A percentile compares a stretch with the other conserved stretches of the same genome.
phyloP scores from a whole-genome alignment of 306 rosid species.

The Fagus crenata region DNA sequence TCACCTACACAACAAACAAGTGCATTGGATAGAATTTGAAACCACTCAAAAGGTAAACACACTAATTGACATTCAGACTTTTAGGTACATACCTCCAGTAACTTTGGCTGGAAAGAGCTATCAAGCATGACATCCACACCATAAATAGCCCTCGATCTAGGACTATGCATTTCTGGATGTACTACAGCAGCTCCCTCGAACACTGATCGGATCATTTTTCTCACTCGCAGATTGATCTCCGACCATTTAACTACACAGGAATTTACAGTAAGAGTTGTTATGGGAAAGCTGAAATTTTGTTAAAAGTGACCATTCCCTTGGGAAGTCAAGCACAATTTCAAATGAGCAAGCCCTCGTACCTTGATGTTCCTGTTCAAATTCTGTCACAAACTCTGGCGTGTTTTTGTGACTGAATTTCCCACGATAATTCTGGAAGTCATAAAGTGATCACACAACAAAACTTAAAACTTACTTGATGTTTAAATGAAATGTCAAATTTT shows the following conservation, averaged over 20 bases:
- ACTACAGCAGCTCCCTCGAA: conserved; percentile 77
- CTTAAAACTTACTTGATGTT: conserved; percentile 16
- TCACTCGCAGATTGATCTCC: conserved; percentile 70
- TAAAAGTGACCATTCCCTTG: conserved; percentile 14
- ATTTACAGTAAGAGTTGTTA: conserved; percentile 7
- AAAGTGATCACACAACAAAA: conserved; percentile 12
- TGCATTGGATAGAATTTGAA: not conserved
- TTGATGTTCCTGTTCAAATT: conserved; percentile 89
- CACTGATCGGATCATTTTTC: conserved; percentile 68
- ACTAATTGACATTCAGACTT: conserved; percentile 2
- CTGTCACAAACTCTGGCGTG: conserved; percentile 68
- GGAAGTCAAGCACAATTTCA: conserved; percentile 12
- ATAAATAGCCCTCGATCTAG: conserved; percentile 80
- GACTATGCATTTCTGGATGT: conserved; percentile 89
- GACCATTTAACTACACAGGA: conserved; percentile 70
- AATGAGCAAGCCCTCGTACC: conserved; percentile 44
- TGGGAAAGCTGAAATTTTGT: not conserved
- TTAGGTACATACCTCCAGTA: conserved; percentile 70
- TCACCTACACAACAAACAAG: conserved; percentile 55
- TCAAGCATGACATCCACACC: conserved; percentile 97
- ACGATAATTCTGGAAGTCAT: conserved; percentile 69
- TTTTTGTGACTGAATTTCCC: conserved; percentile 73
- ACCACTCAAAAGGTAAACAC: not conserved
- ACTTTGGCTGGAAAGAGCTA: conserved; percentile 67
- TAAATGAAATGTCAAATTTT: not conserved